Evolutionary conservation across 2,329 filamentous ascomycete species (phyloP).

Genomic region (Macrophomina tecta): DNA sequence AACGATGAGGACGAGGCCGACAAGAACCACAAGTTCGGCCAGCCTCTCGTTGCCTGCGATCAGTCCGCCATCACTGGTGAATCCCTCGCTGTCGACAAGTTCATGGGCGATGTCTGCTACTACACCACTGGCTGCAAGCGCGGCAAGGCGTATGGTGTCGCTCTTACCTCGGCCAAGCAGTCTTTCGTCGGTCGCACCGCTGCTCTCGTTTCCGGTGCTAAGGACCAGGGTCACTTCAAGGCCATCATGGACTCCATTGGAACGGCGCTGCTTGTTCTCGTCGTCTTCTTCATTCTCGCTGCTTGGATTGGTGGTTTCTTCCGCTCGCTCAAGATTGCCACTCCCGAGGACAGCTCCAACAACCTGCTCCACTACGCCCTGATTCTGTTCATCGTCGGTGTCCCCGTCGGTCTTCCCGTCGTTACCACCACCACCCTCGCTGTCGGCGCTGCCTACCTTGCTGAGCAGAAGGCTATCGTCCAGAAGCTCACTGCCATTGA

Average conservation of each 20-base stretch:
- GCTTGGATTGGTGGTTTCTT: slow-evolving; percentile 82
- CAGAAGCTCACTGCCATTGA: slow-evolving; percentile 82
- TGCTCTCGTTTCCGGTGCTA: slow-evolving; percentile 73
- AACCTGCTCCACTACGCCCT: slow-evolving; percentile 72
- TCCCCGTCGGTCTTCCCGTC: slow-evolving; percentile 79
- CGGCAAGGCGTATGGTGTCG: slow-evolving; percentile 75
- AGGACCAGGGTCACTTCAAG: slow-evolving; percentile 81
- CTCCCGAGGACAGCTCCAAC: slow-evolving; percentile 62
- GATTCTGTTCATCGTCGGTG: slow-evolving; percentile 77
- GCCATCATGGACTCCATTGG: slow-evolving; percentile 84
- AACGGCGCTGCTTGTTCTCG: slow-evolving; percentile 73
- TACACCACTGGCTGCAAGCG: slow-evolving; percentile 85
- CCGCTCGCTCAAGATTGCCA: slow-evolving; percentile 69
- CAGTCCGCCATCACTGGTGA: slow-evolving; percentile 83
- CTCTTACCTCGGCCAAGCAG: slow-evolving; percentile 69
- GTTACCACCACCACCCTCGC: slow-evolving; percentile 79
- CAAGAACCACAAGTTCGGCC: slow-evolving; percentile 62
- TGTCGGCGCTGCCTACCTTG: slow-evolving; percentile 77
- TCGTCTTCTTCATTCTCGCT: slow-evolving; percentile 77
- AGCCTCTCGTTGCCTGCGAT: slow-evolving; percentile 73
- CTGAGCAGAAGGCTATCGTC: slow-evolving; percentile 78
- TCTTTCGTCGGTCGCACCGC: slow-evolving; percentile 81
- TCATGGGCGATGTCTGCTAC: slow-evolving; percentile 77
- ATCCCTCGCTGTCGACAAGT: slow-evolving; percentile 79
- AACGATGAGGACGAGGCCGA: slow-evolving; percentile 61